phyloP scores from a whole-genome alignment of 2,329 filamentous ascomycete genomes.

The Hypoxylon sp. region DNA sequence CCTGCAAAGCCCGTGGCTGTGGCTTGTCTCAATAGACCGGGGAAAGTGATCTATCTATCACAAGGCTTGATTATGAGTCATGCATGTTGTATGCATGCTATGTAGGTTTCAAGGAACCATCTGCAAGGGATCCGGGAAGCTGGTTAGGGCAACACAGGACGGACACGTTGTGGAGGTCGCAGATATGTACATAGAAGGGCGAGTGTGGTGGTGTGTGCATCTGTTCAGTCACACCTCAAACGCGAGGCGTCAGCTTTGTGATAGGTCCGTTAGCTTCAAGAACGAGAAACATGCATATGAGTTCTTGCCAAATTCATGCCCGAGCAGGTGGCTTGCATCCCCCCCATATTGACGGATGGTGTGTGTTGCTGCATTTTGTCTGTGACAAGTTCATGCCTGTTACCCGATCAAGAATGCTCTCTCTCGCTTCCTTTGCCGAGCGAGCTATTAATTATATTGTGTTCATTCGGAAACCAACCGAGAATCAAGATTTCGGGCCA shows the following conservation, averaged over 20 bases:
- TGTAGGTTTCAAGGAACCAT: conserved; percentile 29
- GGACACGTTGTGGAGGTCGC: conserved; percentile 24
- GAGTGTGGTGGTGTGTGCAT: conserved; percentile 18
- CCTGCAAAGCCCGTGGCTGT: too few relatives aligned
- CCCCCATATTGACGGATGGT: too few relatives aligned
- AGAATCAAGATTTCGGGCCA: conserved; percentile 27
- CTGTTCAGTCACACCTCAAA: conserved; percentile 24
- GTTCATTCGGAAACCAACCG: conserved; percentile 16
- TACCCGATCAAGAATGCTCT: conserved; percentile 20
- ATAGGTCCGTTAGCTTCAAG: conserved; percentile 24
- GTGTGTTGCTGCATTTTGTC: conserved; percentile 18
- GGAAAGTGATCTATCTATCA: too few relatives aligned
- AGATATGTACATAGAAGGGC: conserved; percentile 10
- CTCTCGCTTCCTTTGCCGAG: background rate
- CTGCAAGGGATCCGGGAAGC: conserved; percentile 35
- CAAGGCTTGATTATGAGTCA: conserved; percentile 20
- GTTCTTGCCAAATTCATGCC: conserved; percentile 21
- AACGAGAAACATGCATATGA: conserved; percentile 33
- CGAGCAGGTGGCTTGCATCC: conserved; percentile 2
- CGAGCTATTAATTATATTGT: conserved; percentile 4
- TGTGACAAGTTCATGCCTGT: conserved; percentile 18
- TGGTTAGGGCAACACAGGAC: conserved; percentile 35
- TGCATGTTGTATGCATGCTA: conserved; percentile 19
- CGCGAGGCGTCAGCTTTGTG: conserved; percentile 26
- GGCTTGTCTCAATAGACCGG: too few relatives aligned